Evolutionary conservation across 345 rosid species (phyloP).

Genomic region (Eucalyptus sideroxylon): DNA sequence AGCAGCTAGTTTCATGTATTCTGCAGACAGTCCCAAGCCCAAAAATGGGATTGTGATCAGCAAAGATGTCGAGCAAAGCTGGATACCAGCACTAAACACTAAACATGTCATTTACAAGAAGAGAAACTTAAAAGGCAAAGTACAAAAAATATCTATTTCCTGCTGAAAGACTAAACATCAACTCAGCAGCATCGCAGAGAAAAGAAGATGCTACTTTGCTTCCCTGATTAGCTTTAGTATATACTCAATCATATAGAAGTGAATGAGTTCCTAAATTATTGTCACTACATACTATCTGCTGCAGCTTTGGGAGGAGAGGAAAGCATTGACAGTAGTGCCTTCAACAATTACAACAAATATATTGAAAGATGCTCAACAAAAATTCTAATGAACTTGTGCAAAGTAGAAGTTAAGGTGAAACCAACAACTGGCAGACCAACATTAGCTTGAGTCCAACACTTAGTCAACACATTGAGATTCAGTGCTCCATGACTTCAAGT

Average conservation of each 20-base stretch:
- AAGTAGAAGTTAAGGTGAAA: background rate
- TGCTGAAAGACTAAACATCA: background rate
- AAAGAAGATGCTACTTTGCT: background rate
- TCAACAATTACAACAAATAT: background rate
- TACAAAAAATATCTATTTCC: background rate
- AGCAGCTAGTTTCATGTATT: background rate
- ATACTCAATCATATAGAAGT: background rate
- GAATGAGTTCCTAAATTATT: background rate
- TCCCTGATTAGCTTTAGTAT: background rate
- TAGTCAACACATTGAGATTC: background rate
- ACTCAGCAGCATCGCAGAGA: background rate
- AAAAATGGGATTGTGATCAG: background rate
- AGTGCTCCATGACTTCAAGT: background rate
- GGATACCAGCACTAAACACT: background rate
- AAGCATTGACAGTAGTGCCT: background rate
- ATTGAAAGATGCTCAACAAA: background rate
- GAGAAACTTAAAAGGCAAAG: background rate
- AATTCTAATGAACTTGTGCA: background rate
- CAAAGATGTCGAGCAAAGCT: background rate
- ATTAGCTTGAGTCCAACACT: background rate
- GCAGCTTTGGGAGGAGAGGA: background rate
- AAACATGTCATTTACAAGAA: background rate
- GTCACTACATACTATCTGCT: background rate
- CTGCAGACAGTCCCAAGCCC: background rate
- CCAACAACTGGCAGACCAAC: background rate